Base-by-base conservation (phyloP, 305 asterid species). In the Fraxinus sp. region DNA sequence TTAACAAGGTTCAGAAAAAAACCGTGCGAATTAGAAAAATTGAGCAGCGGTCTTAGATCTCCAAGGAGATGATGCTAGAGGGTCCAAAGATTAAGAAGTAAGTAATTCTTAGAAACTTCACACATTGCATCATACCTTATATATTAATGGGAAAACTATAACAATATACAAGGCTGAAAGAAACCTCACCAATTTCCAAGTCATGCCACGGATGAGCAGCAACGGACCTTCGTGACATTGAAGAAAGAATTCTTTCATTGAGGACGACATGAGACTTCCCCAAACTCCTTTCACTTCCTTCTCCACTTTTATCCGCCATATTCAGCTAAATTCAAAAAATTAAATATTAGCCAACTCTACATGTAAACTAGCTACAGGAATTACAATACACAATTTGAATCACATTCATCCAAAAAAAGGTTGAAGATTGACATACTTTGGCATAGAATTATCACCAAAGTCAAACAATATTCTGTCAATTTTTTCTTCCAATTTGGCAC, bases 181-280 rank as follows among this genome's bases (percentile, higher is more conserved):
- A 68, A 84, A 75, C 28, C 32, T 24, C 86, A 90, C 94, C 97
- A 43, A 92, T 92, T 83, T 92, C 98, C 87, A 95, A 89, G 89
- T 92, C 98, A 86, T 95, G 98, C 98, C 98, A 92, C n/a, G 98
- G 98, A 90, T 95, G 98, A 84, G 96, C 97, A 85, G 97, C 98
- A 78, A 91, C 87, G 14, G 95, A 81, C 86, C 90, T 88, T 75
- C 91, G 86, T 3, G 94, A 89, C 94, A 95, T 89, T 28, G 98
- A 92, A 76, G 97, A 92, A 62, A 93, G 91, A 77, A 95, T 95
- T 88, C 98, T 88, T 86, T 93, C 95, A 84, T 92, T 93, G 62
- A 95, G 97, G 68, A 75, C 87, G 79, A 68, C 86, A 52, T 79
- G 89, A 82, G 89, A 35, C 77, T 66, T 87, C 52, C 79, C 88